A percentile compares a stretch with the other conserved stretches of the same genome.
Evolutionary conservation across 2,329 filamentous ascomycete species (phyloP).

Genomic region (Curvularia verruculosa): DNA sequence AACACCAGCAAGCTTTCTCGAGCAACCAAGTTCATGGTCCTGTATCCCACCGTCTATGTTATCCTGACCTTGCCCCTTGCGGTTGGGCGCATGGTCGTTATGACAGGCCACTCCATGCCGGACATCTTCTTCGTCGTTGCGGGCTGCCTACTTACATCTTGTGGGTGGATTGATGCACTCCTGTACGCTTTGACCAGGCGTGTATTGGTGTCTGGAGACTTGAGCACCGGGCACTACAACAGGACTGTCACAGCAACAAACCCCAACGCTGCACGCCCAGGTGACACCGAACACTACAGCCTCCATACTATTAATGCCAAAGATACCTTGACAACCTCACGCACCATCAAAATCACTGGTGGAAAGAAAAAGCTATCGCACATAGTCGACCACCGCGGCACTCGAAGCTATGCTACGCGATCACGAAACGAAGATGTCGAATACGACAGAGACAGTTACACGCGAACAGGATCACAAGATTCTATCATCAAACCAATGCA

Average conservation of each 20-base stretch:
- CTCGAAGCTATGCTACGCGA: slow-evolving; percentile 22
- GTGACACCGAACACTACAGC: slow-evolving; percentile 34
- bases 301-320: slow-evolving; percentile 39
- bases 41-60: slow-evolving; percentile 70
- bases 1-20: slow-evolving; percentile 45
- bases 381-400: slow-evolving; percentile 35
- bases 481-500: slow-evolving; percentile 39
- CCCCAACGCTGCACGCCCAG: slow-evolving; percentile 33
- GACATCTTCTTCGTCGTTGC: slow-evolving; percentile 65
- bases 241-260: slow-evolving; percentile 26
- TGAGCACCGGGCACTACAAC: slow-evolving; percentile 36
- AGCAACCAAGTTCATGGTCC: slow-evolving; percentile 63
- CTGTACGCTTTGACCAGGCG: slow-evolving; percentile 53
- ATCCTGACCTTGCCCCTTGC: slow-evolving; percentile 70
- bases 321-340: slow-evolving; percentile 30
- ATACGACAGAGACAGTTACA: slow-evolving; percentile 32
- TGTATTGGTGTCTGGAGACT: slow-evolving; percentile 44
- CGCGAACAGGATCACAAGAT: slow-evolving; percentile 41
- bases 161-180: slow-evolving; percentile 53
- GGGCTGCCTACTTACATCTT: slow-evolving; percentile 61
- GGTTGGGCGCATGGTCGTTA: slow-evolving; percentile 48
- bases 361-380: slow-evolving; percentile 39
- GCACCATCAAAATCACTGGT: slow-evolving; percentile 46
- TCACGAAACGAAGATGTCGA: slow-evolving; percentile 23
- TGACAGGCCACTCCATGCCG: slow-evolving; percentile 52